Percentiles rank a stretch among this genome's conserved stretches.
phyloP scores from a whole-genome alignment of 169 alveolate species.

The Perkinsus marinus region DNA sequence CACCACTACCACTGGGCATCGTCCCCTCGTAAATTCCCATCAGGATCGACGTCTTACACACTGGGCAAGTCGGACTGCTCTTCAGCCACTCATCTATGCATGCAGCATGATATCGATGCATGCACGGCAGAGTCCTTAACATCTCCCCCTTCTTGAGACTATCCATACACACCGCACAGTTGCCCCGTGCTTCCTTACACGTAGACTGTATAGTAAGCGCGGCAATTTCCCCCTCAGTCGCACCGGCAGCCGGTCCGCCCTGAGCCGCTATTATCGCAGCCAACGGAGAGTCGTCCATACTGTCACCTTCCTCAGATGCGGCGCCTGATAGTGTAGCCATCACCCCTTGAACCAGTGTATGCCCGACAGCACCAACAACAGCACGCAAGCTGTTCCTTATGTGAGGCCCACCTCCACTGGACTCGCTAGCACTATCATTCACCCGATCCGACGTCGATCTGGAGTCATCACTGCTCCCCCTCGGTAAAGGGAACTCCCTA shows the following conservation, averaged over 20 bases:
- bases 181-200: not conserved
- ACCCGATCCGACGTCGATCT: not conserved
- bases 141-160: conserved; percentile 3
- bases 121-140: conserved; percentile 28
- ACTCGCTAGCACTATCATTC: not conserved
- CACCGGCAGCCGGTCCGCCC: not conserved
- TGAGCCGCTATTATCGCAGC: not conserved
- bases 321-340: not conserved
- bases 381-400: not conserved
- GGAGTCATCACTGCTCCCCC: not conserved
- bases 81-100: conserved; percentile 35
- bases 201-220: not conserved
- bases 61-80: conserved; percentile 36
- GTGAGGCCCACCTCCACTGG: not conserved
- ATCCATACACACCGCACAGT: not conserved
- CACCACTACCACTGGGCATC: not conserved
- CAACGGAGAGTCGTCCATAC: not conserved
- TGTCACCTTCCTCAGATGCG: not conserved
- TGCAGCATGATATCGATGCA: conserved; percentile 29
- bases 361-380: not conserved
- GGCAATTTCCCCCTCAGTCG: not conserved
- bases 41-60: conserved; percentile 14
- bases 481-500: not conserved
- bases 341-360: not conserved
- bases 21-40: not conserved